A percentile compares a stretch with the other conserved stretches of the same genome.
Evolutionary conservation across 1,284 basidiomycete species (phyloP).

Genomic region (Ustilago lituana): DNA sequence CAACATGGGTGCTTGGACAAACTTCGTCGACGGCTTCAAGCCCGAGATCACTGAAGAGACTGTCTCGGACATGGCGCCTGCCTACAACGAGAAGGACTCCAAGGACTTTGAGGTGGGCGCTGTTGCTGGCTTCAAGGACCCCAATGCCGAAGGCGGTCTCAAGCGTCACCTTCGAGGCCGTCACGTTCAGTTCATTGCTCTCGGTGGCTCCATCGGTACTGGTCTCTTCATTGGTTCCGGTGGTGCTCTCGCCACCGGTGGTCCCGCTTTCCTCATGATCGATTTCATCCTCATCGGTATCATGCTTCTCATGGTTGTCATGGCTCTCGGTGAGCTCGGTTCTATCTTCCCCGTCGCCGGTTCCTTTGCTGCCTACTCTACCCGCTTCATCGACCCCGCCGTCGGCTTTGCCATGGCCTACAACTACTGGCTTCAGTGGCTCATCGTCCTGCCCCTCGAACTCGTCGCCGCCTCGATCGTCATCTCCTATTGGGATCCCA

Average conservation of each 20-base stretch:
- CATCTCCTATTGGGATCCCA: slow-evolving; percentile 60
- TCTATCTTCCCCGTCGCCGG: slow-evolving; percentile 62
- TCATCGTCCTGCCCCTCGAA: slow-evolving; percentile 62
- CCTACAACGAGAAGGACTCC: slow-evolving; percentile 34
- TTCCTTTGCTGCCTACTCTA: slow-evolving; percentile 63
- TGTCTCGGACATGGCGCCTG: slow-evolving; percentile 7
- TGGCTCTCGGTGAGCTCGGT: slow-evolving; percentile 66
- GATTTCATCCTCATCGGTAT: slow-evolving; percentile 62
- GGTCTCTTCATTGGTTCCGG: slow-evolving; percentile 71
- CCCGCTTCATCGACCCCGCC: slow-evolving; percentile 64
- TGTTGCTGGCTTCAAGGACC: slow-evolving; percentile 40
- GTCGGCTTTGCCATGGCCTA: slow-evolving; percentile 63
- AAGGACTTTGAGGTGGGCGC: slow-evolving; percentile 37
- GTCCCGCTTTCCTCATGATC: slow-evolving; percentile 69
- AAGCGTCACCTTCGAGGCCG: slow-evolving; percentile 56
- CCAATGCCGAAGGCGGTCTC: slow-evolving; percentile 34
- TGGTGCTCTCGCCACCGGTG: slow-evolving; percentile 69
- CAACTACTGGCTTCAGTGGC: slow-evolving; percentile 66
- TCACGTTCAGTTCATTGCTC: slow-evolving; percentile 63
- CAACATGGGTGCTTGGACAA: slow-evolving; percentile 49
- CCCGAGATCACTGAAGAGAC: slow-evolving; percentile 31
- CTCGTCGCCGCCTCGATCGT: slow-evolving; percentile 62
- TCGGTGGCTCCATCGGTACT: slow-evolving; percentile 70
- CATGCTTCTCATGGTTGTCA: slow-evolving; percentile 68
- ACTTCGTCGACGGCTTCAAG: slow-evolving; percentile 56